These are phyloP conservation scores for Suhomyces taliae DNA, from an alignment of 1,139 yeast genomes.

Conservation along the genomic window DNA sequence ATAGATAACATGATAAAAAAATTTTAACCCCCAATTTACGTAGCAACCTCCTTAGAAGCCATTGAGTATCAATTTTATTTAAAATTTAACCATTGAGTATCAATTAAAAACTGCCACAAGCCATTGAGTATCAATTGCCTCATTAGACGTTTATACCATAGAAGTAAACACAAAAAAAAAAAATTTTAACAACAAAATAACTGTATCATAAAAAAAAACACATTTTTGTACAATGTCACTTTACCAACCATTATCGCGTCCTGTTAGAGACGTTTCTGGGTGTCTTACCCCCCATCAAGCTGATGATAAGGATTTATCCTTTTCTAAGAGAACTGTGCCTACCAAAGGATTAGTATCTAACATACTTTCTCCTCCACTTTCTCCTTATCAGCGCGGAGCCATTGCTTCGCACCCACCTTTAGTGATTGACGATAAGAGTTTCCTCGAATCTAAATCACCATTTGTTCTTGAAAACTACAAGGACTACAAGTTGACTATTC, in stretches of 20 bases:
- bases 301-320: slow-evolving; percentile 10
- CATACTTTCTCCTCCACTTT: slow-evolving; percentile 65
- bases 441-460: slow-evolving; percentile 20
- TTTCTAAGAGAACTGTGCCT: slow-evolving; percentile 5
- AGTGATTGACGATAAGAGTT: slow-evolving; percentile 17
- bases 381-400: slow-evolving; percentile 51
- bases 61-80: not conserved
- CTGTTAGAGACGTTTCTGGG: slow-evolving; percentile 20
- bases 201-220: not conserved
- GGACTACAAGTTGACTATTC: slow-evolving; percentile 48
- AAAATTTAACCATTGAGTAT: not conserved
- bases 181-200: slow-evolving; percentile 7
- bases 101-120: not conserved
- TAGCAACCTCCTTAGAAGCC: not conserved
- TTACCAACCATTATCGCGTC: slow-evolving; percentile 36
- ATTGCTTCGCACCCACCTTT: slow-evolving; percentile 14
- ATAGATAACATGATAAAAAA: slow-evolving; percentile 9
- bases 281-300: slow-evolving; percentile 40
- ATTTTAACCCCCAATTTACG: not conserved
- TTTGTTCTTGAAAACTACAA: slow-evolving; percentile 52
- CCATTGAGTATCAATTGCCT: not conserved
- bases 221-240: slow-evolving; percentile 10
- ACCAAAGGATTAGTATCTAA: slow-evolving; percentile 4
- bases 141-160: not conserved
- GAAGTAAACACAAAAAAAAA: not conserved